These are phyloP conservation scores for Nicotiana obtusifolia DNA, from an alignment of 257 asterid genomes.

Conservation along the genomic window DNA sequence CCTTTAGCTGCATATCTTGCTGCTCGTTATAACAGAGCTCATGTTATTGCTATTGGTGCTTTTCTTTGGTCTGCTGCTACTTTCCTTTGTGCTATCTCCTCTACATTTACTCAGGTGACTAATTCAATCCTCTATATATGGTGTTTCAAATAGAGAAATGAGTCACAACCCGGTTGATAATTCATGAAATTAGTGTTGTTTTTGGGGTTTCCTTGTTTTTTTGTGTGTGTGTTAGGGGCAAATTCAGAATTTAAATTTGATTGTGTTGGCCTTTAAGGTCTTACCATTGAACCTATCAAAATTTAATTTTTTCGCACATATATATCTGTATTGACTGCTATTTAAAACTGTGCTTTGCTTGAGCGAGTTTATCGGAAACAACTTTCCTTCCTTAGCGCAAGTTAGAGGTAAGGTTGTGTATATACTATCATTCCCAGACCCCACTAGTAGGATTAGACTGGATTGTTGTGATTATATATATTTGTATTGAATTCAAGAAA, in stretches of 20 bases:
- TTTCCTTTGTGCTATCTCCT: constrained; percentile 40
- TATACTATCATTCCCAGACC: no score
- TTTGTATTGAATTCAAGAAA: neutral
- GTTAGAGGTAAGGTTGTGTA: no score
- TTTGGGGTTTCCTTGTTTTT: neutral
- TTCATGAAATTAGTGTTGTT: neutral
- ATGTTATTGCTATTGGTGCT: constrained; percentile 38
- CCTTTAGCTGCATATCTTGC: neutral
- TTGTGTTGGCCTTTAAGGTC: no score
- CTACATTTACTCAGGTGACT: constrained; percentile 59
- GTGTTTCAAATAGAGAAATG: neutral
- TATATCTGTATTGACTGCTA: no score
- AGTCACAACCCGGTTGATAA: neutral
- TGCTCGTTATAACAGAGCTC: neutral
- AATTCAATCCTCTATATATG: neutral
- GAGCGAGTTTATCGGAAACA: no score
- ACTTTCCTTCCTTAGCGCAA: no score
- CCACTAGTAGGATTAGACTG: no score
- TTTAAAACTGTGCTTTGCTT: no score
- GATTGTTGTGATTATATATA: no score
- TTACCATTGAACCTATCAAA: neutral
- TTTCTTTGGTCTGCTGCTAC: constrained; percentile 89
- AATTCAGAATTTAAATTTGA: no score
- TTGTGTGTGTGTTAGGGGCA: neutral
- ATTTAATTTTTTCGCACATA: no score